phyloP scores from a whole-genome alignment of 2,329 filamentous ascomycete species.

The Fusarium haematococcum region DNA sequence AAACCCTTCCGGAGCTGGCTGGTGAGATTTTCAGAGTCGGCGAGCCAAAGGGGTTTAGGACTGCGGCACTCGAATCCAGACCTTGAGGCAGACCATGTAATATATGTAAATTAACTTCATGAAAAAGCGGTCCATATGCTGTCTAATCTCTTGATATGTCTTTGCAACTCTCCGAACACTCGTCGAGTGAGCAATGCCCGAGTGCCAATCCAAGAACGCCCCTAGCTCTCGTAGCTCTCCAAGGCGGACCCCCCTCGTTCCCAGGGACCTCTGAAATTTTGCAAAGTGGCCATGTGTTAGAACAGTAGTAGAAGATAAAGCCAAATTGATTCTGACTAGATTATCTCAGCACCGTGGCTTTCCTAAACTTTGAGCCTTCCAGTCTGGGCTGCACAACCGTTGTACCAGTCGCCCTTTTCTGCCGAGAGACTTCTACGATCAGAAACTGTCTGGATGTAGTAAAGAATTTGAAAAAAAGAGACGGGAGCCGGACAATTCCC shows the following conservation, averaged over 20 bases:
- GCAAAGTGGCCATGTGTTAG: not conserved
- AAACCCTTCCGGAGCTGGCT: not conserved
- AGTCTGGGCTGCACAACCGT: not conserved
- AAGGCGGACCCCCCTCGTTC: not conserved
- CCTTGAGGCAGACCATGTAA: not conserved
- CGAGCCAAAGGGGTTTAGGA: not conserved
- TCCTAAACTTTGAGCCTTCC: not conserved
- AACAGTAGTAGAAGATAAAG: no score
- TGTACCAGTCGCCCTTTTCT: not conserved
- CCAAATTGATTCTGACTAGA: accelerated
- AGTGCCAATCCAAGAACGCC: not conserved
- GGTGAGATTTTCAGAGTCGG: not conserved
- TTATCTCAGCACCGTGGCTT: not conserved
- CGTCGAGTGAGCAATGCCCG: not conserved
- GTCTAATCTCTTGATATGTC: not conserved
- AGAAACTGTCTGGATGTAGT: no score
- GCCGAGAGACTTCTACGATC: not conserved
- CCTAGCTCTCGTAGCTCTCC: not conserved
- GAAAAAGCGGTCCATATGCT: accelerated
- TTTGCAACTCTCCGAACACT: accelerated
- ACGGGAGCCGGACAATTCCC: not conserved
- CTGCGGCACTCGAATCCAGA: not conserved
- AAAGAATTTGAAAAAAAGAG: no score
- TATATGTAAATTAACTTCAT: not conserved
- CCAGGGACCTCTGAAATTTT: not conserved